Evolutionary conservation across 805 yeast genomes (phyloP).

Genomic region (Teunomyces funiuensis): DNA sequence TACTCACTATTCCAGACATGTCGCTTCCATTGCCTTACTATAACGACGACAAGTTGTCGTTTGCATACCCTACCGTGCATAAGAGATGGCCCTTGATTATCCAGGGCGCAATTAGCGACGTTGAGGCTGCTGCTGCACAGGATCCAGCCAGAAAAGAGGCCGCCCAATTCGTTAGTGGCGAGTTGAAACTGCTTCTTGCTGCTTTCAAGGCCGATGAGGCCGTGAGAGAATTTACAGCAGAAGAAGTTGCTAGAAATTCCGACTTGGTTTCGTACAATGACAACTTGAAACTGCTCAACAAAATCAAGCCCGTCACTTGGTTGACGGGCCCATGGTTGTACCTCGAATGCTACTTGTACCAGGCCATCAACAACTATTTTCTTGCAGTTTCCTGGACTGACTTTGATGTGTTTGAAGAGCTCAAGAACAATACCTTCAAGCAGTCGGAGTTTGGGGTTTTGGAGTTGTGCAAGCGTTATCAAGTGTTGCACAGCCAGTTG

Average conservation of each 20-base stretch:
- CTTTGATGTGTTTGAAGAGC: constrained; percentile 72
- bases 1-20: neutral
- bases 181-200: constrained; percentile 43
- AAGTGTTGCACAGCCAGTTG: constrained; percentile 37
- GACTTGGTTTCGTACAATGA: constrained; percentile 61
- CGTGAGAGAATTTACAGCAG: constrained; percentile 27
- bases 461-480: constrained; percentile 68
- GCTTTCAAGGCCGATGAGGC: constrained; percentile 42
- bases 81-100: constrained; percentile 87
- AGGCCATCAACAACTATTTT: constrained; percentile 53
- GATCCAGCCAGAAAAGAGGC: constrained; percentile 36
- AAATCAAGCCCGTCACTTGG: constrained; percentile 55
- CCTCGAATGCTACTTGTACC: constrained; percentile 82
- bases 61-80: constrained; percentile 77
- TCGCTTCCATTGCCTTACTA: constrained; percentile 38
- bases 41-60: constrained; percentile 72
- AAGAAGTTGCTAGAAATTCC: constrained; percentile 43
- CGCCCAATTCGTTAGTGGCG: constrained; percentile 43
- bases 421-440: constrained; percentile 73
- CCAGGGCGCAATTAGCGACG: constrained; percentile 65
- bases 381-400: constrained; percentile 41
- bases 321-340: constrained; percentile 86
- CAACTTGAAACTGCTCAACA: constrained; percentile 37
- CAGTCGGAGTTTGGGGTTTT: constrained; percentile 75
- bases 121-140: constrained; percentile 33